Percentiles rank a stretch among this genome's conserved stretches.
phyloP scores from a whole-genome alignment of 441 rosid species.

The Francoa sonchifolia region DNA sequence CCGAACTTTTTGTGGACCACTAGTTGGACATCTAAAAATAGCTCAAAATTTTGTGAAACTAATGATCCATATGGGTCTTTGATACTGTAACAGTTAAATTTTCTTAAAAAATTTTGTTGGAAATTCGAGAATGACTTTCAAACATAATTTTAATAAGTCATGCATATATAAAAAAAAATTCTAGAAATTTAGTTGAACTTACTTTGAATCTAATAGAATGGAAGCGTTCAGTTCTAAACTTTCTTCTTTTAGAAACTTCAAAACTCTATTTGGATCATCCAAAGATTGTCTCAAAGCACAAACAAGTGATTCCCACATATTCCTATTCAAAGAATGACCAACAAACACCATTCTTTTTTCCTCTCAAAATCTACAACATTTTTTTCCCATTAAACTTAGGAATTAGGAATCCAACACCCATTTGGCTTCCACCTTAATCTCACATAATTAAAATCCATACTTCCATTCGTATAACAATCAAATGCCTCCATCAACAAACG shows the following conservation, averaged over 20 bases:
- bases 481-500: constrained; percentile 32
- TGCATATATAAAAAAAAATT: too few species aligned
- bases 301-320: constrained; percentile 49
- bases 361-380: constrained; percentile 44
- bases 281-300: constrained; percentile 35
- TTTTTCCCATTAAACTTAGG: constrained; percentile 48
- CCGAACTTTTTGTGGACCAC: too few species aligned
- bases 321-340: constrained; percentile 47
- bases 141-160: too few species aligned
- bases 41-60: too few species aligned
- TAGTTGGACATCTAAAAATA: too few species aligned
- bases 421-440: constrained; percentile 33
- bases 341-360: constrained; percentile 45
- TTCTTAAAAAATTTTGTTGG: too few species aligned
- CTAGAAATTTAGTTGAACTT: too few species aligned
- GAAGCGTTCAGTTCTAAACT: constrained; percentile 28
- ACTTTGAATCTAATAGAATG: constrained; percentile 36
- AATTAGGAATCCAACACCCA: constrained; percentile 31
- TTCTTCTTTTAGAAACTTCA: constrained; percentile 21
- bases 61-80: too few species aligned
- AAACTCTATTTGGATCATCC: constrained; percentile 22
- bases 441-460: constrained; percentile 29
- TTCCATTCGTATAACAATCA: constrained; percentile 36
- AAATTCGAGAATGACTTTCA: too few species aligned
- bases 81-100: too few species aligned